A percentile compares a stretch with the other conserved stretches of the same genome.
Conservation (phyloP, 768 basidiomycete genomes). For the Paxillus involutus region DNA sequence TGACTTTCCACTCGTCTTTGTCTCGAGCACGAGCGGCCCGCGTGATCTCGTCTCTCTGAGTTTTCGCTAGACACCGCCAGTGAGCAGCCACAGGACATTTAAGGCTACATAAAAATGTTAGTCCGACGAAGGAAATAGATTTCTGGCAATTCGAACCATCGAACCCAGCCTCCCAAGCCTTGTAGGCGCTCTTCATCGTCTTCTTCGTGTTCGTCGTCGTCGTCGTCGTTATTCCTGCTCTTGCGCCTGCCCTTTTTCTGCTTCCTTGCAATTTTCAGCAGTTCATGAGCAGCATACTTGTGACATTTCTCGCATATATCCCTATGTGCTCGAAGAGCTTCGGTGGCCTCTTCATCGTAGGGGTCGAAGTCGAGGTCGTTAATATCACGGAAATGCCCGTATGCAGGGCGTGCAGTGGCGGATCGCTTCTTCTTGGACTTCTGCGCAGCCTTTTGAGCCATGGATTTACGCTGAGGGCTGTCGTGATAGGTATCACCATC, state of each 20-base stretch:
- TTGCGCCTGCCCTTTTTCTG: constrained; percentile 41
- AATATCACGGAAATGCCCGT: constrained; percentile 46
- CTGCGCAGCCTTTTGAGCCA: constrained; percentile 1
- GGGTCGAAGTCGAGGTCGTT: constrained; percentile 40
- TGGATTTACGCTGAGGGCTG: constrained; percentile 8
- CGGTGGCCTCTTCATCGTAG: constrained; percentile 56
- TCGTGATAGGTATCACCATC: constrained; percentile 37
- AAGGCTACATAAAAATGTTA: constrained; percentile 44
- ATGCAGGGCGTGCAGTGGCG: constrained; percentile 44
- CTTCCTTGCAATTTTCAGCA: constrained; percentile 39
- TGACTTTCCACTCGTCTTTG: constrained; percentile 36
- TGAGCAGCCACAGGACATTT: constrained; percentile 78
- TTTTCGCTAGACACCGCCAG: constrained; percentile 68
- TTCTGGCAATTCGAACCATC: constrained; percentile 56
- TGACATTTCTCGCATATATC: constrained; percentile 73
- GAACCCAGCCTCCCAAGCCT: constrained; percentile 77
- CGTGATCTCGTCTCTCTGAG: constrained; percentile 71
- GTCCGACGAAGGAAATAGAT: not conserved
- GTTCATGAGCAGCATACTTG: constrained; percentile 53
- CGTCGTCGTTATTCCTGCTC: constrained; percentile 39
- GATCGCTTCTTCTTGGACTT: constrained; percentile 31
- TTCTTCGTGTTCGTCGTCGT: constrained; percentile 51
- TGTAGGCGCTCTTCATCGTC: constrained; percentile 52
- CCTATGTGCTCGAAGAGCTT: constrained; percentile 60
- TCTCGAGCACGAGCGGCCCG: constrained; percentile 62